Conservation (phyloP, 371 early-diverging fungal genomes). For the Mortierella sp. region DNA sequence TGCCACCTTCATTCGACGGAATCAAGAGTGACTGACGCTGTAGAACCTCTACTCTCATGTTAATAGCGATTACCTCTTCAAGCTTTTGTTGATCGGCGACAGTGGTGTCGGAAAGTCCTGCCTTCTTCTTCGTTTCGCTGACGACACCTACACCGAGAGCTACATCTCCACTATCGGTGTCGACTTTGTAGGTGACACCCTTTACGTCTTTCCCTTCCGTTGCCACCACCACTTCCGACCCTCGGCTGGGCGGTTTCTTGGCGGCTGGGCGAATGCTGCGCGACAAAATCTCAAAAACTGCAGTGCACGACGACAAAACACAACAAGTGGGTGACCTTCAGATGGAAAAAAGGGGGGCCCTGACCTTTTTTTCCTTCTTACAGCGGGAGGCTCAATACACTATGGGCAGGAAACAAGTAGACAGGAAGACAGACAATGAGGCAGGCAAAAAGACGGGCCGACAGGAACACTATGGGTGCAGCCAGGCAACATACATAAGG, state of each 20-base stretch:
- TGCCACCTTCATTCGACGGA: background rate
- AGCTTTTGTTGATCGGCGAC: conserved; percentile 98
- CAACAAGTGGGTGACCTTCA: background rate
- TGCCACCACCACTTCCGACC: background rate
- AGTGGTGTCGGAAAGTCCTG: conserved; percentile 99
- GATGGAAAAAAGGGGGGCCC: background rate
- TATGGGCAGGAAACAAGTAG: background rate
- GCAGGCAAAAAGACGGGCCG: background rate
- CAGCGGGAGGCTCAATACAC: background rate
- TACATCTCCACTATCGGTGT: conserved; percentile 99
- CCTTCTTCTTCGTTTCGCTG: conserved; percentile 97
- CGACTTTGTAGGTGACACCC: conserved; percentile 79
- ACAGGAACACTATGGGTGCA: background rate
- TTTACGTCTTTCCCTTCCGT: background rate
- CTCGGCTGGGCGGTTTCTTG: background rate
- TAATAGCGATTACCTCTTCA: conserved; percentile 80
- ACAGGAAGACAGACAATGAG: background rate
- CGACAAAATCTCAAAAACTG: background rate
- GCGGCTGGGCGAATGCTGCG: conserved; percentile 7
- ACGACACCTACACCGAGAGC: conserved; percentile 97
- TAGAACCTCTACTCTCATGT: background rate
- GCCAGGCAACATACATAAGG: background rate
- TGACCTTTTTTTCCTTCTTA: background rate
- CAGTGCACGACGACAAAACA: background rate
- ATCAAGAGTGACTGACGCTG: background rate